Base-by-base conservation (phyloP, 345 rosid genomes). In the Anacardium occidentale region DNA sequence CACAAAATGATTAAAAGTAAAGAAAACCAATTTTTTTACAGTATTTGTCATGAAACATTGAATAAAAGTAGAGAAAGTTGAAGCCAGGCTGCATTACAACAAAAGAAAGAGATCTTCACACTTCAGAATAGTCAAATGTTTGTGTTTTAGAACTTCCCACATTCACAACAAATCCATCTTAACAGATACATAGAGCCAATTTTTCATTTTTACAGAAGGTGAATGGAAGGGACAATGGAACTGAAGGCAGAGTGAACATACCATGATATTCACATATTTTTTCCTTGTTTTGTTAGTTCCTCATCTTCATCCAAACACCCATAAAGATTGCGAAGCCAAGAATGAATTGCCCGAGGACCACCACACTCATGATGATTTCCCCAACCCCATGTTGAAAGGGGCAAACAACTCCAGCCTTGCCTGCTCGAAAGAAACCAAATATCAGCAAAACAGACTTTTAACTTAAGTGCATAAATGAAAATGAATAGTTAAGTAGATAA, bases 301-400 rank as follows among this genome's bases (percentile, higher is more conserved):
- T 63, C 45, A 22, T 32, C 65, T 47, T 32, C 75, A 20, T 54
- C 74, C 25, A 32, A 18, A 54, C 59, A 64, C 34, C 42, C 60
- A 63, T 45, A 29, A 37, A 68, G 80, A 74, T 73, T 74, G 66
- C 72, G 77, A 81, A 88, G 92, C 92, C 92, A 88, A 88, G 92
- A 88, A 88, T 85, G 92, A 88, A 65, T 88, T 88, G 89, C 90
- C 92, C 74, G 84, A 69, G 80, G 70, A 62, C 65, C 66, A 22
- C 71, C 75, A 20, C 54, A 13, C 70, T 18, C 1, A 14, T 25
- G 68, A 58, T 1, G 72, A 14, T 29, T 62, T 62, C 58, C 34
- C 45, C 70, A 20, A 66, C 68, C 73, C 53, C 74, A 20, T 40
- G 73, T 45, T 3, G 52, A 4, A 11, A 42, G 64, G 63, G 40